phyloP scores from a whole-genome alignment of 78 protist genomes.

The Chrysochromulina parva region DNA sequence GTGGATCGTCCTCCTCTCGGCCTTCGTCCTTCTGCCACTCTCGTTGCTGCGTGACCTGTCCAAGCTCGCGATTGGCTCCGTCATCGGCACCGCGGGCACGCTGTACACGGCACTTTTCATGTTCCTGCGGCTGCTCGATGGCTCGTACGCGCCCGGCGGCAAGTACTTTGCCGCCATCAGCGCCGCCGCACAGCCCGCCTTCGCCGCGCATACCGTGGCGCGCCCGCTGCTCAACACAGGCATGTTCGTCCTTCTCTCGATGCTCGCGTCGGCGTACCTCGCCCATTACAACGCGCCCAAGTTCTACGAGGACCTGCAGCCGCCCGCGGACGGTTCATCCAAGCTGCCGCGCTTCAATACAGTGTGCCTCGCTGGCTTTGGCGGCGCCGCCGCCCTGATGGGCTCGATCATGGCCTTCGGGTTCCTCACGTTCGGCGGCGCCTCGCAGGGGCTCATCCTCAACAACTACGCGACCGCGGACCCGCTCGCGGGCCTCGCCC shows the following conservation, averaged over 20 bases:
- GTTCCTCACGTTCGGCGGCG: not conserved
- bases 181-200: not conserved
- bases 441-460: conserved; percentile 20
- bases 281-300: conserved; percentile 13
- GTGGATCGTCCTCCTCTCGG: not conserved
- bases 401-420: not conserved
- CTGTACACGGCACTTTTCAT: not conserved
- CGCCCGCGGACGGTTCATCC: not conserved
- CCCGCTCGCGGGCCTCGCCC: not conserved
- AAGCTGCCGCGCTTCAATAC: not conserved
- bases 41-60: not conserved
- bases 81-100: not conserved
- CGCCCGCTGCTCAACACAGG: not conserved
- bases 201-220: not conserved
- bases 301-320: not conserved
- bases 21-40: not conserved
- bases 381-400: not conserved
- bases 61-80: not conserved
- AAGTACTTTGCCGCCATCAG: not conserved
- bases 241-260: not conserved
- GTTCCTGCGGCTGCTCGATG: not conserved
- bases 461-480: not conserved
- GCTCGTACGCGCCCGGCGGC: conserved; percentile 21
- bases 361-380: not conserved
- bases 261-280: conserved; percentile 14